Evolutionary conservation across 495 filamentous ascomycete species (phyloP), one percentile per base, ranked within the genome.

Genomic region (Penicillium cataractarum): DNA sequence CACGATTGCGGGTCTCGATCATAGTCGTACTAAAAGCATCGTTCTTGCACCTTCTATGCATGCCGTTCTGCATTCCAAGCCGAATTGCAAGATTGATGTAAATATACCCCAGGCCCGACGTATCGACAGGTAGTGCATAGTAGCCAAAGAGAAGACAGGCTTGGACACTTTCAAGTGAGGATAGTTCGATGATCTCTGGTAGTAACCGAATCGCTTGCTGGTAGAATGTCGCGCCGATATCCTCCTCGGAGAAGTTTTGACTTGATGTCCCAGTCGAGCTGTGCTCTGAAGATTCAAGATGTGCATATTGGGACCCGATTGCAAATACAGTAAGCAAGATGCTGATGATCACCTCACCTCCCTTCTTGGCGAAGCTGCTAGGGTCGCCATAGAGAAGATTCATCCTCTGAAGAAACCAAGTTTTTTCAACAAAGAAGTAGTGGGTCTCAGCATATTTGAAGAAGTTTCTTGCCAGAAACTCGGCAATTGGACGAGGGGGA

Each of bases 261-360:
- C 29, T 12, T 13, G 49, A 17, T 4, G 26, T 31, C 5, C 26
- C 12, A 13, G 13, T 27, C 13, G 49, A 51, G 12, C 12, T 51
- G 2, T 51, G 40, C 10, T 24, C n/a, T 9, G 65, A 65, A 0
- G 71, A 67, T 29, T 71, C 69, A 24, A 81, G 69, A 60, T 81
- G 70, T 0, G 76, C 74, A 63, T 76, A 81, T 58, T 81, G 78
- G 4, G 78, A 76, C 7, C 78, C 78, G 27, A 81, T 78, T 6
- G 78, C 78, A 13, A 81, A 65, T 1, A 76, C 58, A 24, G 70
- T 74, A 3, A 80, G 66, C 4, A 81, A 48, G 29, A 73, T 72
- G 51, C 72, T 70, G 13, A 78, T 55, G n/a, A 54, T 63, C 2
- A 71, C 66, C 1, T 75, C 75, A 35, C 71, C 71, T 5, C 69